These are phyloP conservation scores for Capsicum rhomboideum DNA, from an alignment of 257 asterid genomes.

Conservation along the genomic window DNA sequence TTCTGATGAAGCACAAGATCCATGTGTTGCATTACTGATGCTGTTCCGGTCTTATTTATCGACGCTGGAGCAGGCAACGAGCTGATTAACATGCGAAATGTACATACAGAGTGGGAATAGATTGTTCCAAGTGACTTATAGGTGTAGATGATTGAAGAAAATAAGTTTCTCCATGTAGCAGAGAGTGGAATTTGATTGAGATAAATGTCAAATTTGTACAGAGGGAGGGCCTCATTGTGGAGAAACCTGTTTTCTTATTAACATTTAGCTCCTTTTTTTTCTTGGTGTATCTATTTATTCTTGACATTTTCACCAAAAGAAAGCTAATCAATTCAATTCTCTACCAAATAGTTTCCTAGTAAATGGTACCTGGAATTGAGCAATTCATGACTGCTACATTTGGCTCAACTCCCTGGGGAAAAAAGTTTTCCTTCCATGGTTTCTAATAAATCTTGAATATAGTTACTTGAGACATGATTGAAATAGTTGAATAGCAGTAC, in stretches of 20 bases:
- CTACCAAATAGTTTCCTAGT: background rate
- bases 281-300: background rate
- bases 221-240: background rate
- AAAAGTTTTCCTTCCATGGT: background rate
- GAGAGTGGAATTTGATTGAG: background rate
- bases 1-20: background rate
- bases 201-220: background rate
- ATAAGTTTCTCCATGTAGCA: background rate
- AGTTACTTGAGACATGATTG: background rate
- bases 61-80: slow-evolving; percentile 4
- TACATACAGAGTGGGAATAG: background rate
- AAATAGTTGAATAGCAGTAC: background rate
- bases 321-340: background rate
- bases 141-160: background rate
- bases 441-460: background rate
- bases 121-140: background rate
- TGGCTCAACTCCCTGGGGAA: background rate
- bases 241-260: background rate
- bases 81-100: background rate
- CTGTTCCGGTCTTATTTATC: slow-evolving; percentile 1
- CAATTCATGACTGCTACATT: background rate
- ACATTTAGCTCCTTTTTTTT: background rate
- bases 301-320: background rate
- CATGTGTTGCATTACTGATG: background rate
- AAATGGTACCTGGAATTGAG: background rate